Percentiles rank a stretch among this genome's conserved stretches.
These are phyloP conservation scores for Nidularia pulvinata DNA, from an alignment of 768 basidiomycete species.

Conservation along the genomic window DNA sequence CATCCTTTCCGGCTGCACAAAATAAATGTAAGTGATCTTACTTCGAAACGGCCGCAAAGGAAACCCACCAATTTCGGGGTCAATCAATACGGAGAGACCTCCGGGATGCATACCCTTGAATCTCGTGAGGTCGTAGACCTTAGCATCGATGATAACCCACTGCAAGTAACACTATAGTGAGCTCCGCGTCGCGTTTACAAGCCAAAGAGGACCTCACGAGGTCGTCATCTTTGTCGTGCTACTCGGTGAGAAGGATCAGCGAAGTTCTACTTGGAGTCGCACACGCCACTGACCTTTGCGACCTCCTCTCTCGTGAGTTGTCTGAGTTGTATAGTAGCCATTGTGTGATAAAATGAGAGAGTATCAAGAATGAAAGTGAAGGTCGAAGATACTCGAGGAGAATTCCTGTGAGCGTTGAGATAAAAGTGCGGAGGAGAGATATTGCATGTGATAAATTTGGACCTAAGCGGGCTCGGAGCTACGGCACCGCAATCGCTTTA, in stretches of 20 bases:
- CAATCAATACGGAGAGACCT: constrained; percentile 70
- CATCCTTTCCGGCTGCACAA: constrained; percentile 62
- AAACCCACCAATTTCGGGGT: constrained; percentile 66
- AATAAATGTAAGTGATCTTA: too few species aligned
- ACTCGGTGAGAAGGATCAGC: background rate
- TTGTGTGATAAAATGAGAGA: constrained; percentile 3
- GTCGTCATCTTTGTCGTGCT: constrained; percentile 84
- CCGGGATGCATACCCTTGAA: constrained; percentile 87
- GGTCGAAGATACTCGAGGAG: too few species aligned
- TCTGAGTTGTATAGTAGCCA: constrained; percentile 22
- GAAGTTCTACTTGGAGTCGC: background rate
- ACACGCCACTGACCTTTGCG: constrained; percentile 47
- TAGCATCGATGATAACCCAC: constrained; percentile 86
- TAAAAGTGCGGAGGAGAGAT: too few species aligned
- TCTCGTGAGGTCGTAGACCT: constrained; percentile 79
- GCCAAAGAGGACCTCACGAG: constrained; percentile 37
- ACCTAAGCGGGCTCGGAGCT: too few species aligned
- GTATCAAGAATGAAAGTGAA: too few species aligned
- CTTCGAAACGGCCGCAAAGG: background rate
- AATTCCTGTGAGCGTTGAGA: too few species aligned
- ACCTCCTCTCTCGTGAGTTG: constrained; percentile 69
- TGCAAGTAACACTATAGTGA: constrained; percentile 15
- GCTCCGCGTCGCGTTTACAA: too few species aligned
- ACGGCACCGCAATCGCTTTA: too few species aligned
- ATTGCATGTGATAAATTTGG: too few species aligned